These are phyloP conservation scores for Xylariomycetidae sp. DNA, from an alignment of 2,329 filamentous ascomycete species.

Conservation along the genomic window DNA sequence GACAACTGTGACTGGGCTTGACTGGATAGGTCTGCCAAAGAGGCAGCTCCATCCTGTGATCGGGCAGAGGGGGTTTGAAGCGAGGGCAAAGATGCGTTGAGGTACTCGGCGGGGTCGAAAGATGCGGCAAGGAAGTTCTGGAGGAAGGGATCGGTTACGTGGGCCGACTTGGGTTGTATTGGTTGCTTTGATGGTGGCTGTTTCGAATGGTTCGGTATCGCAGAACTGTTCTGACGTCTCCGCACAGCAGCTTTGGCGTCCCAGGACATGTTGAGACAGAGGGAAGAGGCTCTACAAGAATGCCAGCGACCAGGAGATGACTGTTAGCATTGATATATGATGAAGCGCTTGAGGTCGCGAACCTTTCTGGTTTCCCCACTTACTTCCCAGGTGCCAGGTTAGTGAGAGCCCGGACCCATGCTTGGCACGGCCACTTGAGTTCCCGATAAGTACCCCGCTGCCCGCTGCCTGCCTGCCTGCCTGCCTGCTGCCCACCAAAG, in stretches of 20 bases:
- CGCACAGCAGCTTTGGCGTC: slow-evolving; percentile 33
- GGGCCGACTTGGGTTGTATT: slow-evolving; percentile 48
- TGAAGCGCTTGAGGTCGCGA: too few species aligned
- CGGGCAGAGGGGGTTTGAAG: slow-evolving; percentile 41
- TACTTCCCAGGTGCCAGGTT: too few species aligned
- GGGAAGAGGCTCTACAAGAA: too few species aligned
- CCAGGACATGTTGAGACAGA: slow-evolving; percentile 34
- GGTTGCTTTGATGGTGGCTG: slow-evolving; percentile 33
- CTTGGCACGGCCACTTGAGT: too few species aligned
- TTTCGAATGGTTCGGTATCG: slow-evolving; percentile 36
- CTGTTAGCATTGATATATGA: too few species aligned
- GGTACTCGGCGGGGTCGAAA: slow-evolving; percentile 81
- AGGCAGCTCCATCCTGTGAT: slow-evolving; percentile 38
- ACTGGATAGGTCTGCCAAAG: slow-evolving; percentile 71
- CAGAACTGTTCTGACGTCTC: slow-evolving; percentile 43
- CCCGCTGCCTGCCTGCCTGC: too few species aligned
- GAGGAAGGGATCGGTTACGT: slow-evolving; percentile 68
- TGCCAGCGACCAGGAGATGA: too few species aligned
- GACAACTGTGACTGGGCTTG: slow-evolving; percentile 82
- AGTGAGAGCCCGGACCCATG: too few species aligned
- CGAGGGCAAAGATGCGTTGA: slow-evolving; percentile 73
- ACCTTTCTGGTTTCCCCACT: too few species aligned
- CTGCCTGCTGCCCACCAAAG: too few species aligned
- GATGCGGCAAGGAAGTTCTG: slow-evolving; percentile 68
- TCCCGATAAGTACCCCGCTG: too few species aligned